Evolutionary conservation across 148 eudicot species (phyloP).

Genomic region (Euryodendron excelsum): DNA sequence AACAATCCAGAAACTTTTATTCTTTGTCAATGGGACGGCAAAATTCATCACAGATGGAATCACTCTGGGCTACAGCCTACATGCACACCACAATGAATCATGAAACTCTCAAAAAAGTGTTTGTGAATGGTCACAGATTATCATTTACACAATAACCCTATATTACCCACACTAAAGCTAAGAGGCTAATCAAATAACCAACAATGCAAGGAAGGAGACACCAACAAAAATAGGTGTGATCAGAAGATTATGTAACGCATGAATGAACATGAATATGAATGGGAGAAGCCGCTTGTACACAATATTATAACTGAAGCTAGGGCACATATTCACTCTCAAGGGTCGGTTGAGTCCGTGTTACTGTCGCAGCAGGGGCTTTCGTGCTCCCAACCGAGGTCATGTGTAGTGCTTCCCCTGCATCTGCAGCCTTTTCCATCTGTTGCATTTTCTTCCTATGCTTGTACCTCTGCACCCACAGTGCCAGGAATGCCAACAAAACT

Average conservation of each 20-base stretch:
- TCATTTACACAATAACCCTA: conserved; percentile 36
- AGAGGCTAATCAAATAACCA: conserved; percentile 17
- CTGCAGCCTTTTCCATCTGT: conserved; percentile 80
- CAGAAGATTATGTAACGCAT: conserved; percentile 44
- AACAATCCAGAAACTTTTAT: conserved; percentile 15
- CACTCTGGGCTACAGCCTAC: conserved; percentile 15
- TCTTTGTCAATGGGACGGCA: conserved; percentile 22
- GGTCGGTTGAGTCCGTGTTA: conserved; percentile 79
- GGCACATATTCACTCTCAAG: conserved; percentile 82
- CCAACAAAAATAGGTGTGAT: conserved; percentile 41
- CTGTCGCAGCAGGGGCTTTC: conserved; percentile 80
- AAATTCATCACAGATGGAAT: conserved; percentile 20
- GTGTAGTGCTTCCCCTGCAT: conserved; percentile 68
- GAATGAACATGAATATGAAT: conserved; percentile 42
- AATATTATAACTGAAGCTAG: conserved; percentile 25
- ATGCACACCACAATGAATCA: conserved; percentile 31
- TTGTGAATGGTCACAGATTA: conserved; percentile 26
- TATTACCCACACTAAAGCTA: conserved; percentile 30
- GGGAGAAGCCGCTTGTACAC: conserved; percentile 30
- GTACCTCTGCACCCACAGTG: conserved; percentile 45
- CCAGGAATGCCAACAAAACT: conserved; percentile 46
- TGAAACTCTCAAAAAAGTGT: background rate
- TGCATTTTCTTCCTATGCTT: conserved; percentile 54
- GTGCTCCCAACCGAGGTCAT: conserved; percentile 68
- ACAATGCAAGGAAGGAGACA: conserved; percentile 26